phyloP scores from a whole-genome alignment of 2,329 filamentous ascomycete genomes.

The Kalaharituber pfeilii region DNA sequence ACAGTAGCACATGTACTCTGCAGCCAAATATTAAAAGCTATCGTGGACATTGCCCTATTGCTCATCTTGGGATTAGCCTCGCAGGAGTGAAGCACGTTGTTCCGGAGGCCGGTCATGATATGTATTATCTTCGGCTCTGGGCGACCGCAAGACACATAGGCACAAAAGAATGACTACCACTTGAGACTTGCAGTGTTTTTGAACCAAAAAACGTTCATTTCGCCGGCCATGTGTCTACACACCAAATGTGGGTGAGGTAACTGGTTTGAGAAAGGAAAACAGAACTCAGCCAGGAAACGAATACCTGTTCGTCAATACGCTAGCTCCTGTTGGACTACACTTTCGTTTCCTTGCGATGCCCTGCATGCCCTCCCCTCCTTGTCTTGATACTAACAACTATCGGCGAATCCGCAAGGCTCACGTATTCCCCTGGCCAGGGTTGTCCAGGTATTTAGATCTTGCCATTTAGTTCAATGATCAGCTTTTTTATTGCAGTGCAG shows the following conservation, averaged over 20 bases:
- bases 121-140: too few species aligned
- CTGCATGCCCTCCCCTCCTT: neutral
- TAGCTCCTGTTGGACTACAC: neutral
- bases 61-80: too few species aligned
- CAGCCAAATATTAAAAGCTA: too few species aligned
- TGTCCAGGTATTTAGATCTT: neutral
- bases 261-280: neutral
- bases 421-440: neutral
- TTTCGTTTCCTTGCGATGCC: neutral
- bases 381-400: neutral
- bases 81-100: too few species aligned
- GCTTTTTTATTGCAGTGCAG: neutral
- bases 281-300: neutral
- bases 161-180: too few species aligned
- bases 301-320: neutral
- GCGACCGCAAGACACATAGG: neutral
- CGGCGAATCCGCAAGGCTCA: conserved; percentile 1
- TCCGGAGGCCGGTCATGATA: too few species aligned
- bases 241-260: neutral
- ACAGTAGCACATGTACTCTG: too few species aligned
- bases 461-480: neutral
- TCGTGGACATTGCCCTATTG: too few species aligned
- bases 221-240: too few species aligned
- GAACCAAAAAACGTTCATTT: too few species aligned
- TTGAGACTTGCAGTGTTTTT: too few species aligned